phyloP scores from a whole-genome alignment of 441 rosid genomes.

The Pelargonium myrrhifolium region DNA sequence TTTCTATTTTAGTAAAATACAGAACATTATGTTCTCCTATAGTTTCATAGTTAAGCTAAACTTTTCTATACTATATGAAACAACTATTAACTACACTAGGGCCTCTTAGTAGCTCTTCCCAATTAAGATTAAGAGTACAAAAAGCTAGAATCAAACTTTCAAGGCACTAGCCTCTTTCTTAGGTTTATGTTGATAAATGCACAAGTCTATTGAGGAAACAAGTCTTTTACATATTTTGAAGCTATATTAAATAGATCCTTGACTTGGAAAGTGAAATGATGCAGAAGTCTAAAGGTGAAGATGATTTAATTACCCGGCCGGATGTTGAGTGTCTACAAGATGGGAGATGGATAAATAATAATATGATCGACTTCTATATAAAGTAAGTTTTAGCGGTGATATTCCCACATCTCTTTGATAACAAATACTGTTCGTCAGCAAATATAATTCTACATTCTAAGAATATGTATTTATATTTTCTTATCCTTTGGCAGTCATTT shows the following conservation, averaged over 20 bases:
- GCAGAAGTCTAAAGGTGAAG: conserved; percentile 52
- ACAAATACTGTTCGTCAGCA: too few species aligned
- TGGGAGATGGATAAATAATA: conserved; percentile 70
- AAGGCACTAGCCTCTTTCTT: too few species aligned
- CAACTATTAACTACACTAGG: too few species aligned
- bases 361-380: conserved; percentile 82
- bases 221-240: not conserved
- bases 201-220: not conserved
- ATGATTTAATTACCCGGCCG: conserved; percentile 50
- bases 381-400: conserved; percentile 38
- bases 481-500: conserved; percentile 45
- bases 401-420: not conserved
- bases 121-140: too few species aligned
- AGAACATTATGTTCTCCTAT: too few species aligned
- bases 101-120: too few species aligned
- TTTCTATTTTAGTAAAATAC: too few species aligned
- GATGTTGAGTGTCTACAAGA: conserved; percentile 73
- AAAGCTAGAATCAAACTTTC: too few species aligned
- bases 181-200: too few species aligned
- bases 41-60: too few species aligned
- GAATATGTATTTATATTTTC: conserved; percentile 9
- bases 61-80: too few species aligned
- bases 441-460: not conserved
- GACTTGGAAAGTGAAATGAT: not conserved
- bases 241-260: not conserved